Percentiles rank a stretch among this genome's conserved stretches.
phyloP scores from a whole-genome alignment of 768 basidiomycete species.

The Rhizopogon vulgaris region DNA sequence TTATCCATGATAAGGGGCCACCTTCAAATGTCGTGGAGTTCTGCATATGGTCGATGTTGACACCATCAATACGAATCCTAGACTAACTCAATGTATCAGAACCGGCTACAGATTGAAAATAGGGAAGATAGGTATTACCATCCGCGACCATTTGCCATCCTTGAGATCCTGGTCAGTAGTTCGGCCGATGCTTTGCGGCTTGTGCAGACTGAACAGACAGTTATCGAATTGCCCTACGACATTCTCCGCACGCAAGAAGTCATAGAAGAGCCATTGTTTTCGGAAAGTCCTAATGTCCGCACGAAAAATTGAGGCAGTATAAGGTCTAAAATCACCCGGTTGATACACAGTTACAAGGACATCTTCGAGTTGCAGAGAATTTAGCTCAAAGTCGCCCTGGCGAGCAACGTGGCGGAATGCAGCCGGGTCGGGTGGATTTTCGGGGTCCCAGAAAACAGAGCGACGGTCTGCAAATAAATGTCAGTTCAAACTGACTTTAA shows the following conservation, averaged over 20 bases:
- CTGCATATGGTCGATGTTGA: constrained; percentile 94
- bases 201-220: constrained; percentile 93
- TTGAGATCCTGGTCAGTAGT: constrained; percentile 82
- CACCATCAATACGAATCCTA: constrained; percentile 93
- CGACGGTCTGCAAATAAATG: constrained; percentile 60
- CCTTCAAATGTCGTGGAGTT: constrained; percentile 75
- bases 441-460: constrained; percentile 79
- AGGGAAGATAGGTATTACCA: constrained; percentile 53
- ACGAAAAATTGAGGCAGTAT: constrained; percentile 87
- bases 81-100: constrained; percentile 44
- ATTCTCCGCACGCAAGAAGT: constrained; percentile 84
- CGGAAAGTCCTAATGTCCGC: constrained; percentile 80
- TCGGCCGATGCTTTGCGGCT: constrained; percentile 91
- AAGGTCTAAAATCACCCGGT: constrained; percentile 87
- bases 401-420: constrained; percentile 67
- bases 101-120: background rate
- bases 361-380: constrained; percentile 87
- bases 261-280: constrained; percentile 95
- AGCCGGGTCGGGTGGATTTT: constrained; percentile 75
- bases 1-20: constrained; percentile 91
- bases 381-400: constrained; percentile 88
- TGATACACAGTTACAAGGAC: constrained; percentile 93
- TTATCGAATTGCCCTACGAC: constrained; percentile 98
- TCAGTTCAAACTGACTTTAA: background rate
- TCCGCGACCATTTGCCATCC: constrained; percentile 79